Evolutionary conservation across 805 yeast species (phyloP).

Genomic region (Cyberlindnera euphorbiae): DNA sequence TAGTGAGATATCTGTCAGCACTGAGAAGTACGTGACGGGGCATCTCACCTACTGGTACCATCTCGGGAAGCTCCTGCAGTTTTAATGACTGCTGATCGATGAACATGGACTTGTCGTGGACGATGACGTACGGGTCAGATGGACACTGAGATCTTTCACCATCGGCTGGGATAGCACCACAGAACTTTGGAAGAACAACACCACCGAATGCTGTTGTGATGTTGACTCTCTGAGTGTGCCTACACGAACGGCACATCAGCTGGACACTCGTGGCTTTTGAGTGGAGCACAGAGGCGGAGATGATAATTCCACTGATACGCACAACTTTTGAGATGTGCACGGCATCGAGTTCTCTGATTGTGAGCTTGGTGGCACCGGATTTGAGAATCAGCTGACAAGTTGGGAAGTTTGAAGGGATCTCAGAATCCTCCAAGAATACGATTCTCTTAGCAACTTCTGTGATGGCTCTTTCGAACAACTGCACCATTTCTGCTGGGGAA

Average conservation of each 20-base stretch:
- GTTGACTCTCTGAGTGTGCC: slow-evolving; percentile 65
- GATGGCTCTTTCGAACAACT: slow-evolving; percentile 76
- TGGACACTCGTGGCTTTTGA: slow-evolving; percentile 84
- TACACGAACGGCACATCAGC: slow-evolving; percentile 82
- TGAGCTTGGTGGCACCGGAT: slow-evolving; percentile 64
- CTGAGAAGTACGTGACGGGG: slow-evolving; percentile 89
- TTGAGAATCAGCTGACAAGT: slow-evolving; percentile 75
- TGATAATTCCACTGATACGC: slow-evolving; percentile 87
- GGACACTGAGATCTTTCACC: slow-evolving; percentile 66
- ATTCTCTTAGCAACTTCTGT: slow-evolving; percentile 78
- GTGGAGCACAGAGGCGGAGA: slow-evolving; percentile 81
- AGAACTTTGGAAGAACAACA: slow-evolving; percentile 59
- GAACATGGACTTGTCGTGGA: slow-evolving; percentile 90
- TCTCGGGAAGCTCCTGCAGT: slow-evolving; percentile 95
- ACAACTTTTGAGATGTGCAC: slow-evolving; percentile 87
- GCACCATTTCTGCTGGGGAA: slow-evolving; percentile 84
- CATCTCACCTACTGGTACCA: slow-evolving; percentile 98
- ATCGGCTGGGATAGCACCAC: slow-evolving; percentile 53
- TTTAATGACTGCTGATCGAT: slow-evolving; percentile 93
- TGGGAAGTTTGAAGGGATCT: slow-evolving; percentile 57
- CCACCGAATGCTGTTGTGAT: slow-evolving; percentile 69
- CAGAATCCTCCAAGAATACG: slow-evolving; percentile 44
- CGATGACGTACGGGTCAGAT: slow-evolving; percentile 85
- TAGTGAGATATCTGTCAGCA: slow-evolving; percentile 85
- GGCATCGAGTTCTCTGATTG: slow-evolving; percentile 80